A percentile compares a stretch with the other conserved stretches of the same genome.
Evolutionary conservation across 2,329 filamentous ascomycete genomes (phyloP).

Genomic region (Penicillium sp.): DNA sequence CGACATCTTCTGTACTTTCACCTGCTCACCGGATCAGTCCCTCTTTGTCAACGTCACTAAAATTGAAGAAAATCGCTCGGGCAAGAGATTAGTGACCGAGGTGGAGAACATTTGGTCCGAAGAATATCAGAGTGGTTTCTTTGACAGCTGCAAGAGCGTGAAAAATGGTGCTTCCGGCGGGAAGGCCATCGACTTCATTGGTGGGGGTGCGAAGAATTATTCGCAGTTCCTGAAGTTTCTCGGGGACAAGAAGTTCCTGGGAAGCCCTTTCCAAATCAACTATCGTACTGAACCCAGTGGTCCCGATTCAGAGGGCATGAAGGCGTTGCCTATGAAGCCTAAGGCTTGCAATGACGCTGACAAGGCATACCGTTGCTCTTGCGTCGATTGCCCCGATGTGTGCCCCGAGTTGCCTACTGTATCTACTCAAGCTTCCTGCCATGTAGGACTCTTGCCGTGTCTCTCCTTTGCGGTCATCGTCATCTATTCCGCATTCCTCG

Average conservation of each 20-base stretch:
- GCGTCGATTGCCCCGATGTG: slow-evolving; percentile 85
- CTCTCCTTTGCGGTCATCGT: slow-evolving; percentile 91
- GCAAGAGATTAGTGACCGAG: slow-evolving; percentile 75
- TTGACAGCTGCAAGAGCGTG: slow-evolving; percentile 97
- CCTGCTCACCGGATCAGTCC: slow-evolving; percentile 95
- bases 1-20: slow-evolving; percentile 97
- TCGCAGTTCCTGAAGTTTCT: slow-evolving; percentile 85
- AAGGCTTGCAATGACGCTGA: slow-evolving; percentile 92
- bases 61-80: slow-evolving; percentile 59
- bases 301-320: slow-evolving; percentile 70
- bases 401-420: slow-evolving; percentile 82
- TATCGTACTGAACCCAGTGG: slow-evolving; percentile 66
- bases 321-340: slow-evolving; percentile 68
- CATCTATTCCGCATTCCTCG: slow-evolving; percentile 75
- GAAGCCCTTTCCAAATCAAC: slow-evolving; percentile 98
- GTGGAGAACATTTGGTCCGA: slow-evolving; percentile 86
- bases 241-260: slow-evolving; percentile 84
- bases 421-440: slow-evolving; percentile 70
- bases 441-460: slow-evolving; percentile 86
- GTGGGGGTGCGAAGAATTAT: slow-evolving; percentile 90
- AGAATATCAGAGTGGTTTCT: slow-evolving; percentile 84
- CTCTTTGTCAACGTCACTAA: slow-evolving; percentile 91
- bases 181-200: slow-evolving; percentile 93
- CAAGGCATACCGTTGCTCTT: slow-evolving; percentile 83
- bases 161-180: slow-evolving; percentile 95